These are phyloP conservation scores for Fusarium pseudograminearum DNA, from an alignment of 2,329 filamentous ascomycete species.

Conservation along the genomic window DNA sequence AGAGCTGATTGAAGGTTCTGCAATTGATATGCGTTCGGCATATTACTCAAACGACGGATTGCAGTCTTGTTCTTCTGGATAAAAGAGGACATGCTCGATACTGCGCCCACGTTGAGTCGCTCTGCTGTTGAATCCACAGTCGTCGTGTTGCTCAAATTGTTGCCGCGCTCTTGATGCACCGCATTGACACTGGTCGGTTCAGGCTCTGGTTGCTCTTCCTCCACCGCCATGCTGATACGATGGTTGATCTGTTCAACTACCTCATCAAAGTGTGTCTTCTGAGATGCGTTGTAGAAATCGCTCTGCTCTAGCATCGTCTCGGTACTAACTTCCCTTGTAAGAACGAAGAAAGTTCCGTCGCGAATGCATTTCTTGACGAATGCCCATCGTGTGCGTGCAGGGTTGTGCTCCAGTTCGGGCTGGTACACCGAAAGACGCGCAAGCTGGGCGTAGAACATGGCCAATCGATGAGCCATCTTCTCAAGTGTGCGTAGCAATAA, in stretches of 20 bases:
- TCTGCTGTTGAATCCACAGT: conserved; percentile 15
- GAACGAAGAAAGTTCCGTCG: conserved; percentile 65
- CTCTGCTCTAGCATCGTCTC: not conserved
- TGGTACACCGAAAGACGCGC: conserved; percentile 63
- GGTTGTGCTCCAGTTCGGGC: conserved; percentile 64
- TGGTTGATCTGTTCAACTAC: conserved; percentile 37
- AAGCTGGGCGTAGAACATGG: conserved; percentile 65
- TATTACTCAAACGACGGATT: conserved; percentile 27
- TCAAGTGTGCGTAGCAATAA: conserved; percentile 66
- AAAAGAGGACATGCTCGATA: conserved; percentile 31
- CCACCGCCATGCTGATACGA: conserved; percentile 1
- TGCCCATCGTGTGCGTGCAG: conserved; percentile 65
- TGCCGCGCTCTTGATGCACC: conserved; percentile 29
- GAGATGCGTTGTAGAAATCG: not conserved
- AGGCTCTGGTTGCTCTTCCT: not conserved
- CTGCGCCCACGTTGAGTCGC: conserved; percentile 9
- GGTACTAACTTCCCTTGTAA: conserved; percentile 53
- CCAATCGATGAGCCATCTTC: conserved; percentile 64
- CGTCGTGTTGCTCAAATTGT: not conserved
- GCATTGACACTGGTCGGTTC: conserved; percentile 21
- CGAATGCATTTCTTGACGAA: conserved; percentile 61
- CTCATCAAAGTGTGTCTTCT: conserved; percentile 40
- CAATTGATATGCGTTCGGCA: conserved; percentile 24
- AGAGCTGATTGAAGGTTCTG: not conserved
- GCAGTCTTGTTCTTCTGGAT: conserved; percentile 39